A percentile compares a stretch with the other conserved stretches of the same genome.
phyloP scores from a whole-genome alignment of 2,329 filamentous ascomycete genomes.

The Arthroderma uncinatum region DNA sequence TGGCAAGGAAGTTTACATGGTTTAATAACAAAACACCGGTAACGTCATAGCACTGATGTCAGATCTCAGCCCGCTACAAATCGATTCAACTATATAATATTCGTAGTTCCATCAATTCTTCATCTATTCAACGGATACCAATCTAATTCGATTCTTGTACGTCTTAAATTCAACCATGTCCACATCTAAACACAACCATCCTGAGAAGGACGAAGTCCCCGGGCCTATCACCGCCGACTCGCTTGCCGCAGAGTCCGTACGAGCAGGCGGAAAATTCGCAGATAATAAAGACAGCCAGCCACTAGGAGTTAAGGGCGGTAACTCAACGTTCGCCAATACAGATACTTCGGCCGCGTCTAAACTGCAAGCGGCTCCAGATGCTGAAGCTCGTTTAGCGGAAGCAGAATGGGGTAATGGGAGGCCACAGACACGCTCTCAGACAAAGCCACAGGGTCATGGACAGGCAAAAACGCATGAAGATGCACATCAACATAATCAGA shows the following conservation, averaged over 20 bases:
- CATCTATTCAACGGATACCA: not conserved
- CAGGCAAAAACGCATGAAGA: conserved; percentile 17
- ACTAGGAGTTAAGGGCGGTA: conserved; percentile 39
- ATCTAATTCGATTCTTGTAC: not conserved
- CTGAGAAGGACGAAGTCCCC: conserved; percentile 47
- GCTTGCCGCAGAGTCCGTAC: conserved; percentile 62
- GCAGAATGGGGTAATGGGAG: conserved; percentile 21
- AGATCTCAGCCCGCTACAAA: not conserved
- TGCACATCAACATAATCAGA: conserved; percentile 4
- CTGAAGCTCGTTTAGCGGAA: conserved; percentile 33
- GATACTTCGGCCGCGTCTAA: conserved; percentile 44
- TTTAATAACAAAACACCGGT: not conserved
- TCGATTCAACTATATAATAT: not conserved
- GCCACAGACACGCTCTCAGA: conserved; percentile 18
- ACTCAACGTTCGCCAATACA: conserved; percentile 46
- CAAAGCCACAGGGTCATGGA: conserved; percentile 14
- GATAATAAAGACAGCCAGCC: conserved; percentile 47
- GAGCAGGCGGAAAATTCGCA: conserved; percentile 49
- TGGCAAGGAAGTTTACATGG: not conserved
- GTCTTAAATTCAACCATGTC: conserved; percentile 24
- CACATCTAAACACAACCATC: conserved; percentile 38
- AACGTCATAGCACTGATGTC: not conserved
- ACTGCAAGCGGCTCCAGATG: conserved; percentile 39
- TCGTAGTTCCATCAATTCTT: not conserved
- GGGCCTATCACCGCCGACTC: conserved; percentile 58